Conservation (phyloP, 1,284 basidiomycete genomes). For the Cystobasidium slooffiae region DNA sequence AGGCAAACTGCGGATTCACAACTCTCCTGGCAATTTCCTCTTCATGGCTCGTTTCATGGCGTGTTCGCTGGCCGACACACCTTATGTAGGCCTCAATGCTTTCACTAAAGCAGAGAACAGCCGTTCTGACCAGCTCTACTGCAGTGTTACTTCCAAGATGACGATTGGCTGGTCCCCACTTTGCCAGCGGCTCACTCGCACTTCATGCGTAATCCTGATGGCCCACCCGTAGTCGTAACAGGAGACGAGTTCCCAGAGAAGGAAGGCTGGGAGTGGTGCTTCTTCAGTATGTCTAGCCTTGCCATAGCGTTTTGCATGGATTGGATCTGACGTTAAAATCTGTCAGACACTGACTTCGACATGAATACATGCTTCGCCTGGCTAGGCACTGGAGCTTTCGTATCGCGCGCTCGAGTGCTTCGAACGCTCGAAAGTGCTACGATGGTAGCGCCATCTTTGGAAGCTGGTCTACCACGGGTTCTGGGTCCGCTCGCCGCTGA, state of each 20-base stretch:
- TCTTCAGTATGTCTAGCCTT: slow-evolving; percentile 47
- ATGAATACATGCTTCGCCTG: slow-evolving; percentile 54
- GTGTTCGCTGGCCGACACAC: slow-evolving; percentile 49
- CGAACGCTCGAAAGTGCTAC: slow-evolving; percentile 47
- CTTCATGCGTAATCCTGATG: slow-evolving; percentile 50
- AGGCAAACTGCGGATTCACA: slow-evolving; percentile 49
- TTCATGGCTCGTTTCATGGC: slow-evolving; percentile 54
- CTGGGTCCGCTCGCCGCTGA: slow-evolving; percentile 36
- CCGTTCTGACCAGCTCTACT: neutral
- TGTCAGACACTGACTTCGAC: slow-evolving; percentile 28
- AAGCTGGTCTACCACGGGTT: slow-evolving; percentile 1
- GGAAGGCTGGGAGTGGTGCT: slow-evolving; percentile 53
- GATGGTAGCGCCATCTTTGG: neutral
- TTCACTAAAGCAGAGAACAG: neutral
- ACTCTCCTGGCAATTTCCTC: slow-evolving; percentile 52
- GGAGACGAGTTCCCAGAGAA: slow-evolving; percentile 47
- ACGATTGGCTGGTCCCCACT: slow-evolving; percentile 53
- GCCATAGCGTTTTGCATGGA: neutral
- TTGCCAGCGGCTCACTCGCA: slow-evolving; percentile 50
- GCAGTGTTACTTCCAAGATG: slow-evolving; percentile 55
- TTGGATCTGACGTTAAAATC: neutral
- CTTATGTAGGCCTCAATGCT: slow-evolving; percentile 6
- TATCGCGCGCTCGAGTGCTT: slow-evolving; percentile 46
- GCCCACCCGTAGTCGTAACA: slow-evolving; percentile 47
- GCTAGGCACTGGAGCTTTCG: slow-evolving; percentile 53